Base-by-base conservation (phyloP, 495 filamentous ascomycete species). In the Penicillium daleae region DNA sequence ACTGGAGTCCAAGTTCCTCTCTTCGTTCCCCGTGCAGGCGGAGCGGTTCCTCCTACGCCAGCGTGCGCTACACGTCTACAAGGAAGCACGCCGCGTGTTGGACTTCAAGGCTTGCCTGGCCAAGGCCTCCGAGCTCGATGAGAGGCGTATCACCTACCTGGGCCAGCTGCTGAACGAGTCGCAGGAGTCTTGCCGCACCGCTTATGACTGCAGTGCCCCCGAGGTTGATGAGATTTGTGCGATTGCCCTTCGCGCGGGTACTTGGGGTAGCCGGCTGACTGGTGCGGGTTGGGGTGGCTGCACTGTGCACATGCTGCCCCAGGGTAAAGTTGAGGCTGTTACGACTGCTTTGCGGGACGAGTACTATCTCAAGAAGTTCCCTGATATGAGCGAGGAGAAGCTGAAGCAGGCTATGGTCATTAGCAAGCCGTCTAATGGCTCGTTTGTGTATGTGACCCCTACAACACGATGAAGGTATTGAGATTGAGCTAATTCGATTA, bases 221-320 rank as follows among this genome's bases (percentile, higher is more conserved):
- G 92, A 98, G 75, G 85, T 98, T 33, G 96, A 99, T 71, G 83
- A 90, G 57, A 83, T 99, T 40, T 97, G 93, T 71, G 69, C 76
- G 29, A 88, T 98, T 65, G 94, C 95, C 1, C 82, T 87, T 13
- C 78, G 77, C 46, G 90, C 89, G 4, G 95, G 96, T 22, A 85
- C 88, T 42, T 94, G 90, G 75, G 96, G 95, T 22, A 91, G 89
- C 65, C 84, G 95, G 9, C 77, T 98, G 69, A 99, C 95, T 2
- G 95, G 95, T 53, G 95, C 95, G 17, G 95, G 95, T 29, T 99
- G 95, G 95, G 95, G 95, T 63, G 95, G 95, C 13, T 98, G 96
- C 75, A 92, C 85, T 48, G 94, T 99, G 53, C 96, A 99, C 76
- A 83, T 99, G 60, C 87, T 98, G 51, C 90, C 94, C 2, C 89